Base-by-base conservation (phyloP, 23 red algal species). In the Chondrus crispus region DNA sequence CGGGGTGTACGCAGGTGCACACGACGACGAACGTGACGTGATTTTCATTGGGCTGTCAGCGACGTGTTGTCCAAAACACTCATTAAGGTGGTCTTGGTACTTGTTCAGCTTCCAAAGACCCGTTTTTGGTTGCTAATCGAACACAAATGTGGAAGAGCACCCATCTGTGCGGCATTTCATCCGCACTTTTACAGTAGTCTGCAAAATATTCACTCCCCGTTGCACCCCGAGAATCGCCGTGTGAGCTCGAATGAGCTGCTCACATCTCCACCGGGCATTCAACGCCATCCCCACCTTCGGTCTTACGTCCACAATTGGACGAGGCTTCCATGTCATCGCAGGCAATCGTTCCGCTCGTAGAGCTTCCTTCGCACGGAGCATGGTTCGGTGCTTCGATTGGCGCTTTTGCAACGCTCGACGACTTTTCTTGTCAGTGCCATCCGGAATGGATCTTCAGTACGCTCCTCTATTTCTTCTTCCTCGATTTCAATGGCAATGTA, bases 91-190 rank as follows among this genome's bases (percentile, higher is more conserved):
- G 37, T n/a, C n/a, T 2, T 66, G 24, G 42, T 38, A 49, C 32
- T 42, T 42, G 55, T 85, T 85, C 54, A 85, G 20, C 36, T 85
- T 85, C 81, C 81, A 85, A 53, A 68, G 20, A 4, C 81, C 81
- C 42, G 2, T 68, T 7, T 12, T 5, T 43, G 81, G 81, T 19
- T 85, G 81, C 81, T 60, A 68, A 60, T 85, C 29, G 20, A 85
- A 85, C 49, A 44, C 41, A 5, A 84, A 62, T 38, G 11, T 4
- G 2, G 80, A 49, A 3, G 51, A 5, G 50, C 80, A 66, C 3
- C 22, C 51, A 3, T 5, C 24, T 4, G 37, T 58, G 3, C 76
- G 45, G 22, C 76, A 81, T 30, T 24, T 52, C 50, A 58, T 81
- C 4, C 45, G 3, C 3, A 81, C 76, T 22, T 81, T 81, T 48